phyloP scores from a whole-genome alignment of 2,329 filamentous ascomycete species.

The Xylariales sp. region DNA sequence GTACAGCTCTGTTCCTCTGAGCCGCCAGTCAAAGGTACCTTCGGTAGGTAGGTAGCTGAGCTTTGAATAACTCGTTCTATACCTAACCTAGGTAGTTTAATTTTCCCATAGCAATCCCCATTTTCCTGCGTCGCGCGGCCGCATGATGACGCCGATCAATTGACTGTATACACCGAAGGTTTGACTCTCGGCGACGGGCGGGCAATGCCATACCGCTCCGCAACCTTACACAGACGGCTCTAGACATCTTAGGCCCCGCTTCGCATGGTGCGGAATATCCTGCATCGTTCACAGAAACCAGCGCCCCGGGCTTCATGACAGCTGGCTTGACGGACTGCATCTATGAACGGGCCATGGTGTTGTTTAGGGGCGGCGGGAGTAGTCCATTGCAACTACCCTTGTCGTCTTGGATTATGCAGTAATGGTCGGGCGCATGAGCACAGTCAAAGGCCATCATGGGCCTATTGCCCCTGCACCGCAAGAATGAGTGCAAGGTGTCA shows the following conservation, averaged over 20 bases:
- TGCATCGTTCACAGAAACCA: not conserved
- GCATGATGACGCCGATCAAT: not conserved
- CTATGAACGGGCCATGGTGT: slow-evolving; percentile 21
- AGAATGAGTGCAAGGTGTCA: slow-evolving; percentile 38
- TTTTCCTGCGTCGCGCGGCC: not conserved
- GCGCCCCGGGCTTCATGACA: not conserved
- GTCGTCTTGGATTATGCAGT: slow-evolving; percentile 37
- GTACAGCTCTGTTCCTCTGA: not conserved
- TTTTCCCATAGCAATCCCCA: not conserved
- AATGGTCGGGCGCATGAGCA: slow-evolving; percentile 25
- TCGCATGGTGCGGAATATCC: not conserved
- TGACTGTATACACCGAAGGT: not conserved
- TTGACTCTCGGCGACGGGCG: not conserved
- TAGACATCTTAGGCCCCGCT: not conserved
- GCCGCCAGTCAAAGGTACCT: not conserved
- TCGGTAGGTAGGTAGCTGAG: not conserved
- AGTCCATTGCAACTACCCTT: slow-evolving; percentile 35
- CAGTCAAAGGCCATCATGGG: slow-evolving; percentile 39
- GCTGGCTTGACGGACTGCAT: not conserved
- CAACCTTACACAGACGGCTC: not conserved
- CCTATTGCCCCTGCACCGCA: slow-evolving; percentile 29
- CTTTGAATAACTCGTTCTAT: slow-evolving; percentile 10
- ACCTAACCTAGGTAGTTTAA: no score
- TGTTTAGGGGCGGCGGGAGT: slow-evolving; percentile 34
- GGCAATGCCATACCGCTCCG: not conserved